phyloP scores from a whole-genome alignment of 345 rosid species.

The Noccaea bulbosa region DNA sequence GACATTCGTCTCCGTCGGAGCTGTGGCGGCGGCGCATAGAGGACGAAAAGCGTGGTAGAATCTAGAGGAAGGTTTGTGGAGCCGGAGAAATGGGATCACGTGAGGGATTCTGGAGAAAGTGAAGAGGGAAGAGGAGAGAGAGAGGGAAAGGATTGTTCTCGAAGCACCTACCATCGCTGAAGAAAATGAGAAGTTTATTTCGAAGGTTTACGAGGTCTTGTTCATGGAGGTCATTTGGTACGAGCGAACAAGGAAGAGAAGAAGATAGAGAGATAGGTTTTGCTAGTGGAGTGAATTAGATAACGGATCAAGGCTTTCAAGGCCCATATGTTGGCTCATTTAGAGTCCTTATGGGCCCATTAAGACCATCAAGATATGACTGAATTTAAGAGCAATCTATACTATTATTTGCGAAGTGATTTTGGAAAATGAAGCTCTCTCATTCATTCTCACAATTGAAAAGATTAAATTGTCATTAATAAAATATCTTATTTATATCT shows the following conservation, averaged over 20 bases:
- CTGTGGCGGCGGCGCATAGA: slow-evolving; percentile 51
- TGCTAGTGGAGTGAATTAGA: slow-evolving; percentile 25
- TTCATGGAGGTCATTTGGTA: slow-evolving; percentile 34
- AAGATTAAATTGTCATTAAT: no score
- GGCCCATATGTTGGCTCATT: slow-evolving; percentile 31
- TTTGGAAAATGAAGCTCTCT: no score
- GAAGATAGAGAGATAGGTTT: slow-evolving; percentile 39
- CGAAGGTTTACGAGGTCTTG: slow-evolving; percentile 31
- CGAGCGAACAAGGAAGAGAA: slow-evolving; percentile 23
- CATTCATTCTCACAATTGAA: no score
- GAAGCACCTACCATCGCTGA: slow-evolving; percentile 59
- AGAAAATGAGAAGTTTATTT: slow-evolving; percentile 8
- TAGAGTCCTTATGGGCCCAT: background rate
- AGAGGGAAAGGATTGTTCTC: slow-evolving; percentile 51
- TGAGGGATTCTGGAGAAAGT: slow-evolving; percentile 41
- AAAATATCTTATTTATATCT: no score
- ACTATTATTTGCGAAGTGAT: no score
- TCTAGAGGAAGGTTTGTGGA: slow-evolving; percentile 53
- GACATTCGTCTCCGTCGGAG: slow-evolving; percentile 30
- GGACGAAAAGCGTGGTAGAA: slow-evolving; percentile 55
- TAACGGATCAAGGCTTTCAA: background rate
- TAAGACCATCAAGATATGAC: no score
- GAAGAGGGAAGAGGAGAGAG: slow-evolving; percentile 53
- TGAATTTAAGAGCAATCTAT: no score
- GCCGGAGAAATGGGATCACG: slow-evolving; percentile 48